Evolutionary conservation across 2,329 filamentous ascomycete species (phyloP).

Genomic region (Penicillium sp.): DNA sequence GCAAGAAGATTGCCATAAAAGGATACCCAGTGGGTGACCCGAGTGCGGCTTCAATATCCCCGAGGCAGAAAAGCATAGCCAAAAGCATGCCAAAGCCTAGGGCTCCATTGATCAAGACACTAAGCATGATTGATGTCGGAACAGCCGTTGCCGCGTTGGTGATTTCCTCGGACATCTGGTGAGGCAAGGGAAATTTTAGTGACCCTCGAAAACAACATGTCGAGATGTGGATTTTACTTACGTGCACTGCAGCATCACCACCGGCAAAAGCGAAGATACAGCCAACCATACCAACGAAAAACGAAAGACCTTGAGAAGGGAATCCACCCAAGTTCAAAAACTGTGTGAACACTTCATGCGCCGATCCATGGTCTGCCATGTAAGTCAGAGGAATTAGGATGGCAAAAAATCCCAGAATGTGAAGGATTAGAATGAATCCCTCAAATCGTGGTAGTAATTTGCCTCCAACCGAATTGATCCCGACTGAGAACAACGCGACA

Average conservation of each 20-base stretch:
- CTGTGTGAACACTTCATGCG: constrained; percentile 50
- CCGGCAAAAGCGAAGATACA: constrained; percentile 45
- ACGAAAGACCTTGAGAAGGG: constrained; percentile 48
- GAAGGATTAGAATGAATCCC: constrained; percentile 53
- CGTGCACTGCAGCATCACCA: constrained; percentile 45
- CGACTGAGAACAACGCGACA: constrained; percentile 43
- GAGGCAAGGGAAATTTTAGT: background rate
- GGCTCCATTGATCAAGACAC: constrained; percentile 41
- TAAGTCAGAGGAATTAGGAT: constrained; percentile 54
- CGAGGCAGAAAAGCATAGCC: constrained; percentile 45
- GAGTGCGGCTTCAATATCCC: constrained; percentile 36
- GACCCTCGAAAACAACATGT: no score
- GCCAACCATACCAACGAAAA: constrained; percentile 40
- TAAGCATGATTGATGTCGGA: constrained; percentile 43
- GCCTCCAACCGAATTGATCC: constrained; percentile 51
- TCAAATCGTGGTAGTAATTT: constrained; percentile 54
- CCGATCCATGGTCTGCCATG: constrained; percentile 46
- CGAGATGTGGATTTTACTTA: constrained; percentile 24
- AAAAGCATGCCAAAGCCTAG: constrained; percentile 45
- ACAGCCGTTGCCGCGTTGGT: constrained; percentile 42
- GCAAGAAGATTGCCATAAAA: constrained; percentile 40
- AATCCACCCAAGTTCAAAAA: constrained; percentile 55
- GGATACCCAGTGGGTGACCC: constrained; percentile 37
- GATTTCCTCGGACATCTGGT: constrained; percentile 46
- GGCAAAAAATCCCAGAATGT: constrained; percentile 58